Evolutionary conservation across 345 rosid genomes (phyloP).

Genomic region (Populus ilicifolia): DNA sequence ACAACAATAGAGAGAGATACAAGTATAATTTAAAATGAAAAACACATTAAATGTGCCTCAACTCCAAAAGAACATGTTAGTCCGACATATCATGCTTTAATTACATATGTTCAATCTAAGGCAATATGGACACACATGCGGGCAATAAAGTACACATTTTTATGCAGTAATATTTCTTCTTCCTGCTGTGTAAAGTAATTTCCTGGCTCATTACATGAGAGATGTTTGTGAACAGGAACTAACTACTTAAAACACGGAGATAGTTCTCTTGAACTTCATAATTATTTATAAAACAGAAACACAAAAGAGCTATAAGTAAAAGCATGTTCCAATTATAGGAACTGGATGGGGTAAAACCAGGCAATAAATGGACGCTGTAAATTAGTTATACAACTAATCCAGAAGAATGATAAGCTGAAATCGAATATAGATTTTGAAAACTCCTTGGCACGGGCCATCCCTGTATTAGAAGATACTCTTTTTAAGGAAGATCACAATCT

Average conservation of each 20-base stretch:
- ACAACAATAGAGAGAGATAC: conserved; percentile 14
- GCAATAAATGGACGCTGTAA: neutral
- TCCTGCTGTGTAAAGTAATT: neutral
- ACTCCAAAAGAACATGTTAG: neutral
- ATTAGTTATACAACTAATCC: neutral
- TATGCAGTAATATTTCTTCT: neutral
- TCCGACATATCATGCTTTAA: neutral
- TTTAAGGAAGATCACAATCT: conserved; percentile 3
- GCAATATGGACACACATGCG: neutral
- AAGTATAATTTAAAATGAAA: neutral
- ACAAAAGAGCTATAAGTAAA: neutral
- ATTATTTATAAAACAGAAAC: neutral
- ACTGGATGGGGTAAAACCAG: neutral
- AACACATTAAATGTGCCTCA: neutral
- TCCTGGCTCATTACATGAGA: neutral
- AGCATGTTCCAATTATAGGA: neutral
- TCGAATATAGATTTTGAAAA: neutral
- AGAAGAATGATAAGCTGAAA: neutral
- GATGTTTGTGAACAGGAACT: neutral
- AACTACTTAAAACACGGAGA: neutral
- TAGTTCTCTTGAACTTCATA: neutral
- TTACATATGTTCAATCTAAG: neutral
- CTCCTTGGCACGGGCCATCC: neutral
- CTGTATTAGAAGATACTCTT: neutral
- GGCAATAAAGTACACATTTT: neutral